Evolutionary conservation across 1,139 yeast genomes (phyloP), one percentile per base, ranked within the genome.

Genomic region (Nakaseomyces glabratus): DNA sequence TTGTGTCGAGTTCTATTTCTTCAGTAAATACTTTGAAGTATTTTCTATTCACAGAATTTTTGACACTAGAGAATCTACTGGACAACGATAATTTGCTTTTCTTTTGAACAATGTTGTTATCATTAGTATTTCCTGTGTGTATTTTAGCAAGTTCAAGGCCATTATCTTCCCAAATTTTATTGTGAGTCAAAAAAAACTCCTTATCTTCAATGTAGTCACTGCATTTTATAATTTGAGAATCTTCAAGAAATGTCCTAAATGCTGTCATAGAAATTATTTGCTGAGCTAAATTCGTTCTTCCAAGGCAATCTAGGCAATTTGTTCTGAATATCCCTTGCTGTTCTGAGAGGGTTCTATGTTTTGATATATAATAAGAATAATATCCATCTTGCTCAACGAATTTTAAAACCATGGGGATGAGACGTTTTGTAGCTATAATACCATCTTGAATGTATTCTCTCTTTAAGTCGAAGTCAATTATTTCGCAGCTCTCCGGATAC

Each of bases 131-230:
- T 5, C 98, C 98, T 0, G 98, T 90, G 55, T 93, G 93, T 19
- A 90, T 90, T 56, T 86, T 96, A 1, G 97, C 86, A 7, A 93
- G 73, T 41, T 93, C 95, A 59, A 93, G 98, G 31, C 98, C 99
- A 57, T 90, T 88, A 58, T 93, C 96, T 0, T 98, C 99, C 98
- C 98, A 93, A 15, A 90, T 61, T 3, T 79, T 66, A 48, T 86
- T 82, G 52, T 88, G 96, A 41, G 71, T 76, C 25, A 61, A 55
- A 54, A 76, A 68, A 29, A 82, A 60, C 14, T 76, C 90, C 7
- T 49, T 48, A n/a, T 51, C 51, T 15, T 54, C 55, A 22, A 45
- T 39, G 17, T 35, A 38, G 39, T 54, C 30, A 46, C 61, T 46
- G 45, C 62, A 17, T 8, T 29, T 36, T 62, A 61, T 20, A 55